Conservation (phyloP, 345 rosid species). For the Murraya koenigii region DNA sequence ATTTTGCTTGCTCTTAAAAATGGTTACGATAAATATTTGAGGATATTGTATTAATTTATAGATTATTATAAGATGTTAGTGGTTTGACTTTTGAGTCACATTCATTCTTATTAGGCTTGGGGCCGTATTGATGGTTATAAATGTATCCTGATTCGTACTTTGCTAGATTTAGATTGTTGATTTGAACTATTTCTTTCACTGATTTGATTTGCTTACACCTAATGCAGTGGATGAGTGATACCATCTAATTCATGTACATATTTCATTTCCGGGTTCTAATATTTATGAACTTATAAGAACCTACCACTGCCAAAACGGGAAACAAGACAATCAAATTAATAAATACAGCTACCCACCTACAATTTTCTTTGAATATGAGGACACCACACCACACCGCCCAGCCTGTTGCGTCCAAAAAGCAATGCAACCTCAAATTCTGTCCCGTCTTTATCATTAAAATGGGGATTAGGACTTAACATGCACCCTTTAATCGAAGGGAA, state of each 20-base stretch:
- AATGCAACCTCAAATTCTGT: constrained; percentile 8
- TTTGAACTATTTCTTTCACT: too few species aligned
- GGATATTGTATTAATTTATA: too few species aligned
- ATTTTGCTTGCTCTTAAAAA: too few species aligned
- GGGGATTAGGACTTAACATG: neutral
- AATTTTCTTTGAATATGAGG: neutral
- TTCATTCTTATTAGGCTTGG: neutral
- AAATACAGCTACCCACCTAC: constrained; percentile 1
- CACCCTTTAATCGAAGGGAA: neutral
- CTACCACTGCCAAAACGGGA: constrained; percentile 14
- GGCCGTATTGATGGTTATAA: too few species aligned
- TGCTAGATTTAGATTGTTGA: neutral
- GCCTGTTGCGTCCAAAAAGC: neutral
- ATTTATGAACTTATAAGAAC: neutral
- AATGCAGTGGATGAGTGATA: neutral
- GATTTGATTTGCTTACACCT: neutral
- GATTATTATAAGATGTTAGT: too few species aligned
- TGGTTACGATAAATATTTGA: too few species aligned
- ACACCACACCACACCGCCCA: neutral
- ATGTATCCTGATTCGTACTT: too few species aligned
- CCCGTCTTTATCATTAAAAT: neutral
- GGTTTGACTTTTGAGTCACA: too few species aligned
- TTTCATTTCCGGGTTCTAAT: too few species aligned
- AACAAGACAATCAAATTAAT: constrained; percentile 1
- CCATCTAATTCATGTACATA: neutral